Base-by-base conservation (phyloP, 2,329 filamentous ascomycete genomes). In the Graphium sp. region DNA sequence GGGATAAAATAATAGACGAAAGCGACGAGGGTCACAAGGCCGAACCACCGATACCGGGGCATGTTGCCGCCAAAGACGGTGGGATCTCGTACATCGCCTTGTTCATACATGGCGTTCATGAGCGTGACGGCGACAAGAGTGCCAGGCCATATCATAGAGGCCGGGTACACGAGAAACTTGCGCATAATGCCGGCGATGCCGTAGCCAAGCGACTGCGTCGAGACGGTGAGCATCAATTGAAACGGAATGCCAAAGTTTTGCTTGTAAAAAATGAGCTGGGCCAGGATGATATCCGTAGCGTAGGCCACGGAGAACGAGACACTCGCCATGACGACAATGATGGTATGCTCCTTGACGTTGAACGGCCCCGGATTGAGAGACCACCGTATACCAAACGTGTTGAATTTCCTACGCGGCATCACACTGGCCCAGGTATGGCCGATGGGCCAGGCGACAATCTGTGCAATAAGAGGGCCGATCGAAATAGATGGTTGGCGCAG, bases 141-240 rank as follows among this genome's bases (percentile, higher is more conserved):
- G 2, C 57, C 60, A 0, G 77, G 77, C 75, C 76, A 82, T 33
- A 82, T 79, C 72, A 82, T 79, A 7, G 75, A 67, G 1, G 74
- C 71, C 4, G 68, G 69, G 38, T 72, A 71, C 8, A 70, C 62
- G 66, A 31, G 5, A 40, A 74, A 76, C 35, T 63, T 66, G 32
- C 71, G 60, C 55, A 79, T 64, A 42, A 77, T 66, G 3, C 74
- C 74, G 0, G 74, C 74, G 34, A 78, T 66, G 2, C 74, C 73
- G 39, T 79, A 79, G 1, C 74, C 74, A 8, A 77, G 50, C 32
- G 72, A 74, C 45, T 80, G 77, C 2, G 71, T 77, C 6, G 70
- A 76, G 11, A 82, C 57, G 14, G 66, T 70, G 34, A 79, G 55
- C 11, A 81, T 53, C 18, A 81, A 48, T 45, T 80, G 71, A 42